A percentile compares a stretch with the other conserved stretches of the same genome.
phyloP scores from a whole-genome alignment of 1,139 yeast genomes.

The Suhomyces chickasaworum region DNA sequence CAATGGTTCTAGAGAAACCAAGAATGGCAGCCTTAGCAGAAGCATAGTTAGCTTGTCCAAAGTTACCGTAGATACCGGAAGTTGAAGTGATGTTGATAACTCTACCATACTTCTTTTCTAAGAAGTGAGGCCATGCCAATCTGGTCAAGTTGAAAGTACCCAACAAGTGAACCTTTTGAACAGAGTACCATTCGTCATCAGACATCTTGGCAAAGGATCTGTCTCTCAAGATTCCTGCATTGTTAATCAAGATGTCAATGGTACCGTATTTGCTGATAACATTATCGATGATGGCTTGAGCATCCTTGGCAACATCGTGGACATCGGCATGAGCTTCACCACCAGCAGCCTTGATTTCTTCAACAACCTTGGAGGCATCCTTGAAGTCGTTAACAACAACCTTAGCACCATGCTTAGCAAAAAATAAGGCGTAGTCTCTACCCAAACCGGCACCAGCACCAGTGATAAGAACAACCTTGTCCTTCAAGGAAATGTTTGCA shows the following conservation, averaged over 20 bases:
- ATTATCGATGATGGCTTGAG: slow-evolving; percentile 74
- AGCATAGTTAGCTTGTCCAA: slow-evolving; percentile 96
- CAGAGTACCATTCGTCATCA: slow-evolving; percentile 81
- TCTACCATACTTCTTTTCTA: slow-evolving; percentile 76
- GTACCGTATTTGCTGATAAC: slow-evolving; percentile 80
- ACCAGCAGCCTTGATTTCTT: slow-evolving; percentile 76
- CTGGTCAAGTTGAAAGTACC: slow-evolving; percentile 84
- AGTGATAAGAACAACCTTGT: slow-evolving; percentile 86
- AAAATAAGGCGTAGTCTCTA: slow-evolving; percentile 79
- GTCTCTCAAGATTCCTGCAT: slow-evolving; percentile 94
- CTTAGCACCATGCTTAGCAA: slow-evolving; percentile 92
- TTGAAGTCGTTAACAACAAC: slow-evolving; percentile 92
- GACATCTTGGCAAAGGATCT: slow-evolving; percentile 84
- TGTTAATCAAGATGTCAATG: slow-evolving; percentile 84
- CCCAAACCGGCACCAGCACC: slow-evolving; percentile 98
- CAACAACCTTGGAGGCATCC: slow-evolving; percentile 72
- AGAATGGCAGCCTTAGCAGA: slow-evolving; percentile 90
- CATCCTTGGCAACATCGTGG: slow-evolving; percentile 79
- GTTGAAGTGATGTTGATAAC: slow-evolving; percentile 91
- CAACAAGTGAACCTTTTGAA: slow-evolving; percentile 76
- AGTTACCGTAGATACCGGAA: slow-evolving; percentile 95
- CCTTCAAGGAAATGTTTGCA: slow-evolving; percentile 62
- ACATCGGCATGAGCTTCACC: slow-evolving; percentile 82
- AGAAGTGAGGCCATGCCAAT: slow-evolving; percentile 90
- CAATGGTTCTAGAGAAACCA: slow-evolving; percentile 83